Evolutionary conservation across 2,329 filamentous ascomycete species (phyloP).

Genomic region (Dactylellina parvicollis): DNA sequence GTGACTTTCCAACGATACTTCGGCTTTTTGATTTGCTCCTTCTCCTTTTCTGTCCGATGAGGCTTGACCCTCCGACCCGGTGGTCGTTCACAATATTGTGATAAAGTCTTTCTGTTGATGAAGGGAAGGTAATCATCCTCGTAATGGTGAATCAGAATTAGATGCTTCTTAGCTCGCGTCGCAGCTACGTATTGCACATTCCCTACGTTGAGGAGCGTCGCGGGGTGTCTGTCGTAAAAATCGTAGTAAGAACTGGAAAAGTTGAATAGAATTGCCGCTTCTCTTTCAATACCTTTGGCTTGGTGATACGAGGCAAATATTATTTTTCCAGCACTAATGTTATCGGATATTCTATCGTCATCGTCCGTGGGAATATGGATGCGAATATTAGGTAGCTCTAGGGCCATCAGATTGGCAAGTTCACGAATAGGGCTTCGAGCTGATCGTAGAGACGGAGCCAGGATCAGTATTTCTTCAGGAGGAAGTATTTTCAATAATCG

Average conservation of each 20-base stretch:
- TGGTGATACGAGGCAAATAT: conserved; percentile 53
- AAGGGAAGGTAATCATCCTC: conserved; percentile 40
- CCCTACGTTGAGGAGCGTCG: conserved; percentile 9
- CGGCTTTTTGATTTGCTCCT: conserved; percentile 20
- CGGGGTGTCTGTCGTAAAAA: conserved; percentile 42
- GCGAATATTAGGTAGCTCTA: conserved; percentile 35
- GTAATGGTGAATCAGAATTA: conserved; percentile 46
- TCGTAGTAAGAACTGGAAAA: conserved; percentile 53
- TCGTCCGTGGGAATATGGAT: conserved; percentile 48
- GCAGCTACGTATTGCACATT: conserved; percentile 55
- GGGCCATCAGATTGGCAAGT: conserved; percentile 41
- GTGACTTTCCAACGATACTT: conserved; percentile 44
- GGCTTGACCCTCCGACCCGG: conserved; percentile 21
- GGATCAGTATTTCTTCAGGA: conserved; percentile 47
- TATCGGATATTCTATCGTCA: conserved; percentile 19
- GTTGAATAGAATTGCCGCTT: conserved; percentile 50
- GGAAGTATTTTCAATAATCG: conserved; percentile 26
- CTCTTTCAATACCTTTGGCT: conserved; percentile 56
- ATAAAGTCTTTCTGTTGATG: conserved; percentile 34
- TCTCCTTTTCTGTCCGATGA: conserved; percentile 24
- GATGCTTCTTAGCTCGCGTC: conserved; percentile 49
- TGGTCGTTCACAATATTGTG: conserved; percentile 34
- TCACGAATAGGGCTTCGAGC: conserved; percentile 24
- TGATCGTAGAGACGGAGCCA: conserved; percentile 47
- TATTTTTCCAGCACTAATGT: conserved; percentile 45